Base-by-base conservation (phyloP, 2,329 filamentous ascomycete genomes). In the Colletotrichum sp. region DNA sequence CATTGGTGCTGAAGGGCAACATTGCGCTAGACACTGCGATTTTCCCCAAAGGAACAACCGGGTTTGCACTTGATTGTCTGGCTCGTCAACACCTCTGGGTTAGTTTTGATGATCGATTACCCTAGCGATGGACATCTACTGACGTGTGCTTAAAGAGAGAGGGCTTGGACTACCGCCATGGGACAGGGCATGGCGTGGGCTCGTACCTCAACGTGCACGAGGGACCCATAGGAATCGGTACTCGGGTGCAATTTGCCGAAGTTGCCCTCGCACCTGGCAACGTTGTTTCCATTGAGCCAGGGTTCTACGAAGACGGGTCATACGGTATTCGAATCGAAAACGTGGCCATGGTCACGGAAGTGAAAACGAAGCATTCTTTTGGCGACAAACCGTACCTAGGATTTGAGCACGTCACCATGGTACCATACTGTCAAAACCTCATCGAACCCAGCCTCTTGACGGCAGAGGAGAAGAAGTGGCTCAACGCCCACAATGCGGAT, bases 321-420 rank as follows among this genome's bases (percentile, higher is more conserved):
- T 99, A 98, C 82, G 97, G 97, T 21, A 97, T 99, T 79, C 94
- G 97, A 21, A 98, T 98, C 81, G 97, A 99, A 86, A 99, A 99
- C 84, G 93, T 99, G 81, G 92, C 98, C 78, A 94, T 99, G 89
- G 95, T 98, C 34, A 94, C 92, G 79, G 96, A 98, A 83, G 93
- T 94, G n/a, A 89, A 96, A 85, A 98, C 96, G 6, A 93, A 93
- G 77, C 91, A 98, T 85, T 92, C 93, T 44, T 99, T 99, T 82
- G 96, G 96, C 24, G 96, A 98, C 80, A 98, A 98, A 87, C 94
- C 96, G 3, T 99, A 95, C 86, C 88, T 99, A 44, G 96, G 96
- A 5, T 99, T 99, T 80, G 96, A 99, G 87, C 95, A 98, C 84
- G 96, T 99, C 79, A 99, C 97, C 0, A 95, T 99, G 95, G 95